Conservation (phyloP, 1,284 basidiomycete species). For the Trametes sp. region DNA sequence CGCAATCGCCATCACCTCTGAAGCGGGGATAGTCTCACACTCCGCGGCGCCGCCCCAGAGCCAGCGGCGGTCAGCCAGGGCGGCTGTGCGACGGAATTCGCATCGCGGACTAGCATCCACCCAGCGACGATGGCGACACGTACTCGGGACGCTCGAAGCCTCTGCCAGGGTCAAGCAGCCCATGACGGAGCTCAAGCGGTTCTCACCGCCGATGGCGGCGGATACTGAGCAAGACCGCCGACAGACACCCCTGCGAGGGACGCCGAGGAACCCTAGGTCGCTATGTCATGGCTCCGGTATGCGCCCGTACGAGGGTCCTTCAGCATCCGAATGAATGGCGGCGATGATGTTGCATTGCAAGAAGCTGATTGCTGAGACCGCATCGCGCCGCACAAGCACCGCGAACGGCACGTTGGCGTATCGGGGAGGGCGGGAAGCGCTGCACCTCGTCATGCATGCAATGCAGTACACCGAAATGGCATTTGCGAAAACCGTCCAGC, state of each 20-base stretch:
- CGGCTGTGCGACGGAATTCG: not conserved
- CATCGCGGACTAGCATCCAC: not conserved
- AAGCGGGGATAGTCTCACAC: not conserved
- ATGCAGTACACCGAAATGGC: not conserved
- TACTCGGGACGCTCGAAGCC: not conserved
- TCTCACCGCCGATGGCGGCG: not conserved
- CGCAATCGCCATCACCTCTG: not conserved
- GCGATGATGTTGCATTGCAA: not conserved
- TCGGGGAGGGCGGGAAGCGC: not conserved
- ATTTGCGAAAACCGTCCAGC: constrained; percentile 5
- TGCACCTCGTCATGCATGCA: not conserved
- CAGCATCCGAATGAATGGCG: no score
- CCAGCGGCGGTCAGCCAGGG: not conserved
- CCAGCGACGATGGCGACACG: not conserved
- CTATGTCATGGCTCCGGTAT: not conserved
- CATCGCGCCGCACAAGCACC: not conserved
- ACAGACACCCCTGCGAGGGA: not conserved
- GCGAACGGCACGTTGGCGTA: not conserved
- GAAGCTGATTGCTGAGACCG: not conserved
- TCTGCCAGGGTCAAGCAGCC: not conserved
- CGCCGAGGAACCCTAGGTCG: not conserved
- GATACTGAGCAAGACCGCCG: not conserved
- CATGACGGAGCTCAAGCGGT: not conserved
- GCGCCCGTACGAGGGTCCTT: not conserved
- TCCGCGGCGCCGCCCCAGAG: not conserved